These are phyloP conservation scores for Colletotrichum sp. DNA, from an alignment of 2,329 filamentous ascomycete species.

Conservation along the genomic window DNA sequence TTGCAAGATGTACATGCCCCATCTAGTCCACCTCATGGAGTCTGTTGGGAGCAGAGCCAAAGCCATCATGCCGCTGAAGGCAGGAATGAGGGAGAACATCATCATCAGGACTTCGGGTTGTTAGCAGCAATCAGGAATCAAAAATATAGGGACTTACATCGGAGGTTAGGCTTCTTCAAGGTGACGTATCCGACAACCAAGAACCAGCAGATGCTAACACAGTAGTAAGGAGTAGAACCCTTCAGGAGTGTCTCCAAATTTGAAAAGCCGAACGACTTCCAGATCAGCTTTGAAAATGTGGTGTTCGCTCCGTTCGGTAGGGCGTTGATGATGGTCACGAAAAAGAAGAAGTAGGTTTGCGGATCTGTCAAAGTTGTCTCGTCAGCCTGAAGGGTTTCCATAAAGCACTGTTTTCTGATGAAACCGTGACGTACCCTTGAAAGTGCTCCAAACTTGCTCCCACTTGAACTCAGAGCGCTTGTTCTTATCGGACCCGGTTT, in stretches of 20 bases:
- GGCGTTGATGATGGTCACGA: slow-evolving; percentile 35
- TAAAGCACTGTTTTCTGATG: no score
- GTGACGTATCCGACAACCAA: slow-evolving; percentile 28
- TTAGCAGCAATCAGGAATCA: fast-evolving
- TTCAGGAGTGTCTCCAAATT: slow-evolving; percentile 34
- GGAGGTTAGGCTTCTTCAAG: slow-evolving; percentile 29
- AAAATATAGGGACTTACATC: slow-evolving; percentile 25
- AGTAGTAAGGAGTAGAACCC: slow-evolving; percentile 33
- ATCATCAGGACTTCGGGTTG: slow-evolving; percentile 27
- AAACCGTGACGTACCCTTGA: slow-evolving; percentile 25
- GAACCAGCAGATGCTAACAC: slow-evolving; percentile 32
- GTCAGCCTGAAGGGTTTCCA: no score
- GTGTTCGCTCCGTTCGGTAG: slow-evolving; percentile 38
- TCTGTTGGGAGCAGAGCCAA: slow-evolving; percentile 31
- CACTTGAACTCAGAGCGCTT: neutral
- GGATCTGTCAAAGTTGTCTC: slow-evolving; percentile 23
- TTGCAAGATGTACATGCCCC: slow-evolving; percentile 36
- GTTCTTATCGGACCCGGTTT: neutral
- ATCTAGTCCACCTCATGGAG: slow-evolving; percentile 31
- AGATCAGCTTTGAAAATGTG: slow-evolving; percentile 35
- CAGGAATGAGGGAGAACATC: slow-evolving; percentile 32
- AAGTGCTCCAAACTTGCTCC: slow-evolving; percentile 31
- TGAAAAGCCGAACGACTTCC: slow-evolving; percentile 36
- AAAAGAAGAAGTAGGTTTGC: slow-evolving; percentile 39
- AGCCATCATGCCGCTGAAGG: slow-evolving; percentile 33